A percentile compares a stretch with the other conserved stretches of the same genome.
Conservation (phyloP, 441 rosid species). For the Metrosideros polymorpha region DNA sequence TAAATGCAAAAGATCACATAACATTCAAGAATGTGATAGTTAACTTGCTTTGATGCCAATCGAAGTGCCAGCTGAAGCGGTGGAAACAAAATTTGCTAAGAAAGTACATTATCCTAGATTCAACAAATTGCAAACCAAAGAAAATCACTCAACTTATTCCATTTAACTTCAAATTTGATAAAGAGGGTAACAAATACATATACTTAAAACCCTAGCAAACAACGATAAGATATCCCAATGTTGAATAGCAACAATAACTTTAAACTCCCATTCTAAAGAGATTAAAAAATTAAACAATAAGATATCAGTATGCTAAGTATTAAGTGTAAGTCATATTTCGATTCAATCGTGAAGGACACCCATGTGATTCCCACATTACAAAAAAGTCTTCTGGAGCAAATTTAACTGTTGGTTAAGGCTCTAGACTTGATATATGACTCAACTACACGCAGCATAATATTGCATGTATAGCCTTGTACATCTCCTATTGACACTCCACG, state of each 20-base stretch:
- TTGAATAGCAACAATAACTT: background rate
- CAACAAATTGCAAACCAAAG: background rate
- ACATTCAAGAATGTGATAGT: background rate
- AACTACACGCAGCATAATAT: background rate
- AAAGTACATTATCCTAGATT: background rate
- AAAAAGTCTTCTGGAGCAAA: background rate
- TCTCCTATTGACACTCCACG: background rate
- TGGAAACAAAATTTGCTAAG: background rate
- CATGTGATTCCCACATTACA: background rate
- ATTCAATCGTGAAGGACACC: background rate
- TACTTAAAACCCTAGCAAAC: background rate
- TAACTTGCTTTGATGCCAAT: background rate
- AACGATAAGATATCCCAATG: background rate
- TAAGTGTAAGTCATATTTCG: background rate
- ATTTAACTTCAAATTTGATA: background rate
- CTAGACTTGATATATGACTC: background rate
- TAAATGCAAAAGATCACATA: background rate
- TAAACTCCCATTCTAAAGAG: background rate
- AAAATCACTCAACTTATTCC: background rate
- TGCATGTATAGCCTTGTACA: background rate
- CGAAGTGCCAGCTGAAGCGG: background rate
- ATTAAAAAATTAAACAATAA: rapidly evolving
- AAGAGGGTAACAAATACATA: background rate
- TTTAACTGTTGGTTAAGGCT: background rate
- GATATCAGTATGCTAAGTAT: background rate